Evolutionary conservation across 495 filamentous ascomycete genomes (phyloP), one percentile per base, ranked within the genome.

Genomic region (Eremomyces bilateralis): DNA sequence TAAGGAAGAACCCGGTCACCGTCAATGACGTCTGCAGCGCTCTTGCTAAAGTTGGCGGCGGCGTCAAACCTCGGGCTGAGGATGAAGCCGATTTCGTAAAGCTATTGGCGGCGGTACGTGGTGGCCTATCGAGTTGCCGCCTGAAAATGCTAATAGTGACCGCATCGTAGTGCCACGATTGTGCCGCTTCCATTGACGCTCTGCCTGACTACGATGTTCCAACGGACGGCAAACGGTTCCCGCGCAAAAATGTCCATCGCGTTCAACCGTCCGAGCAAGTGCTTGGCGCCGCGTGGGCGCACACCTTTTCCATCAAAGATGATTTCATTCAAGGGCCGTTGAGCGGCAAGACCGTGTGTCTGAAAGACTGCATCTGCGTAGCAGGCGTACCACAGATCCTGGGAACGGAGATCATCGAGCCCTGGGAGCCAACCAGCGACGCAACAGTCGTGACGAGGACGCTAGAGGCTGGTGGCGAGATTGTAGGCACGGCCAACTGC

Each of bases 361-460:
- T 53, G 11, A 53, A 53, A 34, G 50, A 53, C 34, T 47, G 42
- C 34, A 50, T 51, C 20, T 36, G 36, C 12, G 44, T 53, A 11
- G 42, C 39, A 22, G 42, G 43, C 29, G 43, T 53, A 1, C 50
- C 50, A 3, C 43, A 45, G 42, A 38, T 47, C 17, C 20, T 49
- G 31, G 50, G 50, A 1, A 53, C 50, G 0, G 42, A 44, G 13
- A 44, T 47, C 24, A 34, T 53, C 19, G 38, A 41, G 21, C 39
- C 36, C 21, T 53, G 39, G 21, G 37, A 39, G 3, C 50, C 50
- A 35, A 47, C 37, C 33, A 42, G 50, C 30, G 53, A 59, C 42
- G 58, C 58, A n/a, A 52, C 42, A 28, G 49, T 54, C 10, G 58
- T 64, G 12, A 60, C 62, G 0, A 51, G 64, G 6, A 35, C 63